Conservation (phyloP, 2,329 filamentous ascomycete genomes). For the Sporothrix brunneoviolacea region DNA sequence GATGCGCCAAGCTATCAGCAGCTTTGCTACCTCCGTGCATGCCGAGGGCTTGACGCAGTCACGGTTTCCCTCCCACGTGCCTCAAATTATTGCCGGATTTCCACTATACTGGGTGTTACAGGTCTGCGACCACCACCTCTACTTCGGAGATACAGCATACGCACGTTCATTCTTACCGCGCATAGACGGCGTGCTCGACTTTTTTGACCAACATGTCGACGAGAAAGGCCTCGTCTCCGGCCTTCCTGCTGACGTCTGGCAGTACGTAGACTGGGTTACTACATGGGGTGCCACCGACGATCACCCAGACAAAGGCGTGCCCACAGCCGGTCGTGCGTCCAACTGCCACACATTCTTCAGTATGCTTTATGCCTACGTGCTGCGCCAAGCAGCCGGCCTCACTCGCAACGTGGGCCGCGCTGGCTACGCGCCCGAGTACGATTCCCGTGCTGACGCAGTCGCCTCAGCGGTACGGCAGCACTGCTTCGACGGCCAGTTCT, state of each 20-base stretch:
- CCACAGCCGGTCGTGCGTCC: slow-evolving; percentile 28
- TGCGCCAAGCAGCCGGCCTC: slow-evolving; percentile 28
- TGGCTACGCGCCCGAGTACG: slow-evolving; percentile 26
- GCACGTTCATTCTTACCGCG: slow-evolving; percentile 26
- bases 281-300: slow-evolving; percentile 20
- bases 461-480: slow-evolving; percentile 23
- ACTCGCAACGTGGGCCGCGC: slow-evolving; percentile 28
- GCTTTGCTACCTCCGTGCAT: slow-evolving; percentile 21
- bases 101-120: slow-evolving; percentile 32
- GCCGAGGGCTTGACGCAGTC: slow-evolving; percentile 29
- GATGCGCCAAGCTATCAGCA: slow-evolving; percentile 26
- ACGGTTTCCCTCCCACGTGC: slow-evolving; percentile 30
- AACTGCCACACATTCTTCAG: slow-evolving; percentile 36
- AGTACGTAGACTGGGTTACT: slow-evolving; percentile 31
- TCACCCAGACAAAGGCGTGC: slow-evolving; percentile 27
- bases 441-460: slow-evolving; percentile 21
- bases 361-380: slow-evolving; percentile 31
- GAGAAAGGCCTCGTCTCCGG: slow-evolving; percentile 20
- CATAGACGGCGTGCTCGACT: slow-evolving; percentile 31
- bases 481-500: slow-evolving; percentile 29
- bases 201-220: slow-evolving; percentile 25
- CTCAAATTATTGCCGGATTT: slow-evolving; percentile 32
- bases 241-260: slow-evolving; percentile 24
- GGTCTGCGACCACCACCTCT: slow-evolving; percentile 30
- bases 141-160: slow-evolving; percentile 28